Evolutionary conservation across 1,284 basidiomycete genomes (phyloP).

Genomic region (Puccinia sorghi): DNA sequence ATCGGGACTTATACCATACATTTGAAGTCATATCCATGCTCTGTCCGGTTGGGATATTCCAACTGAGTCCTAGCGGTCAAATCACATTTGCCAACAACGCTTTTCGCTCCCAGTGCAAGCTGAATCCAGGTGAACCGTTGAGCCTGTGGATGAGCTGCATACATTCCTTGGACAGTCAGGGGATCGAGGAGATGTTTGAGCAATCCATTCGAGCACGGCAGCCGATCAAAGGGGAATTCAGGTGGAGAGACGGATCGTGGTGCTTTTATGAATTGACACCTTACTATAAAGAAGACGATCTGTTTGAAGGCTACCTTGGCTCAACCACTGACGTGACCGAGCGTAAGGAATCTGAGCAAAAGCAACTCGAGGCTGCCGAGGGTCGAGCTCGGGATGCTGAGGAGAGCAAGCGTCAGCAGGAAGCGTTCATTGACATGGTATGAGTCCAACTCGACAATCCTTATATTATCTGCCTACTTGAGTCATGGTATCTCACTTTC

Average conservation of each 20-base stretch:
- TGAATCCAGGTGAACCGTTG: slow-evolving; percentile 46
- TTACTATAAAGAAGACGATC: slow-evolving; percentile 43
- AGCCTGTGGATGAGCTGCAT: slow-evolving; percentile 51
- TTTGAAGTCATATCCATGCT: slow-evolving; percentile 54
- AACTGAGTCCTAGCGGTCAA: slow-evolving; percentile 50
- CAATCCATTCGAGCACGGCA: slow-evolving; percentile 35
- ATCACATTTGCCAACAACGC: slow-evolving; percentile 50
- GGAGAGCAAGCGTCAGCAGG: slow-evolving; percentile 48
- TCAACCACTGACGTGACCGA: slow-evolving; percentile 55
- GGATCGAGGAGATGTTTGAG: slow-evolving; percentile 38
- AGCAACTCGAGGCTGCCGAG: slow-evolving; percentile 54
- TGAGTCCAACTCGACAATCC: background rate
- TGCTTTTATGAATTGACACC: slow-evolving; percentile 50
- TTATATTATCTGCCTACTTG: background rate
- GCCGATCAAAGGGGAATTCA: slow-evolving; percentile 33
- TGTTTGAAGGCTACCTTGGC: slow-evolving; percentile 53
- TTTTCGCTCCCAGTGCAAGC: slow-evolving; percentile 42
- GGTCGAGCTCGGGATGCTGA: slow-evolving; percentile 51
- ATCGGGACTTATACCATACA: slow-evolving; percentile 53
- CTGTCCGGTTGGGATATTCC: slow-evolving; percentile 55
- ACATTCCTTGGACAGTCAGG: slow-evolving; percentile 45
- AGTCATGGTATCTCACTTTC: background rate
- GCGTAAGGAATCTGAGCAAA: slow-evolving; percentile 52
- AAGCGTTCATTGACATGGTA: slow-evolving; percentile 50
- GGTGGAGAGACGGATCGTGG: slow-evolving; percentile 50